Evolutionary conservation across 2,329 filamentous ascomycete genomes (phyloP), one percentile per base, ranked within the genome.

Genomic region (Cytospora schulzeri): DNA sequence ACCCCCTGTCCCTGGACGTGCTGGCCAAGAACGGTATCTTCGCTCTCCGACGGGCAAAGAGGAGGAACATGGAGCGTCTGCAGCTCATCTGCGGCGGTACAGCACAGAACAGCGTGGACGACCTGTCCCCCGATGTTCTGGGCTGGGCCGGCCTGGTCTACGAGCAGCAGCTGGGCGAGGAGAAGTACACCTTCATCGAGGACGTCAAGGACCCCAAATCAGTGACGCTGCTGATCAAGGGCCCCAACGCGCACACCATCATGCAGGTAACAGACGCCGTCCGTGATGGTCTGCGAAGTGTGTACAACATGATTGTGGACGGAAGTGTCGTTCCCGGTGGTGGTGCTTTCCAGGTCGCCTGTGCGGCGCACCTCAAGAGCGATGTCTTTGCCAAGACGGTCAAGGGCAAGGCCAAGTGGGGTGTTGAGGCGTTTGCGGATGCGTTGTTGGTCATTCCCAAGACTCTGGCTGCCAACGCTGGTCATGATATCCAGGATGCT

Each of bases 221-320:
- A 1, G 95, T 99, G 55, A 99, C 95, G 19, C 83, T 99, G 35
- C 85, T 99, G 73, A 98, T 99, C 84, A 99, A 98, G 84, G 95
- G 95, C 28, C 95, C 95, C 68, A 99, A 99, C 79, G 84, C 89
- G 74, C 95, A 99, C 82, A 98, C 94, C 67, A 99, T 99, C 73
- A 88, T 91, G 17, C 95, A 99, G 79, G 93, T 99, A 74, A 96
- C 93, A 69, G 95, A 99, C 75, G 95, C 95, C 3, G 95, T 98
- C 53, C 88, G 95, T 61, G 95, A 99, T 75, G 95, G 95, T 68
- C 85, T 99, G 70, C 88, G 95, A 74, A 96, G 92, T 76, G 95
- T 98, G 57, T 98, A 97, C 86, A 99, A 99, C 83, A 97, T 96
- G 84, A 98, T 99, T 76, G 94, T 98, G n/a, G 95, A 99, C 77